Evolutionary conservation across 768 basidiomycete species (phyloP).

Genomic region (Tulasnella sp.): DNA sequence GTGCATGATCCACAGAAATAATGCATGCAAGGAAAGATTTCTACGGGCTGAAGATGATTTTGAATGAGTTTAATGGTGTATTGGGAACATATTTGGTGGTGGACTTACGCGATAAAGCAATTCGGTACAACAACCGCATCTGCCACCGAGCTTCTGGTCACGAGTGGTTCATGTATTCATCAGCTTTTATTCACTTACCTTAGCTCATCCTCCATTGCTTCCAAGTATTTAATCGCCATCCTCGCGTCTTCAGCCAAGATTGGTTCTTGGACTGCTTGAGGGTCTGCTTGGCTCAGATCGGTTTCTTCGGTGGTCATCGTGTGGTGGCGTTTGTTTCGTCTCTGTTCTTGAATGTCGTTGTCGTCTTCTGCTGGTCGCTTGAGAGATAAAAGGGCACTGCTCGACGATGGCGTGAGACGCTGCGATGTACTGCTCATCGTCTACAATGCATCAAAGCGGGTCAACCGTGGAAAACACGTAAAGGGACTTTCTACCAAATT

Average conservation of each 20-base stretch:
- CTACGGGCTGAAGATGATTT: conserved; percentile 42
- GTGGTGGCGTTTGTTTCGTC: too few relatives aligned
- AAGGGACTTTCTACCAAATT: too few relatives aligned
- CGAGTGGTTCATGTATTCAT: conserved; percentile 28
- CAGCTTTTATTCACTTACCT: neutral
- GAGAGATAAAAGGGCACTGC: too few relatives aligned
- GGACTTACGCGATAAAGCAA: conserved; percentile 41
- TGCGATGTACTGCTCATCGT: too few relatives aligned
- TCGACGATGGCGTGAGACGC: too few relatives aligned
- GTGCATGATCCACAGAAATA: conserved; percentile 90
- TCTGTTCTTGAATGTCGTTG: too few relatives aligned
- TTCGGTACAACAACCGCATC: conserved; percentile 76
- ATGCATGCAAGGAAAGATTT: conserved; percentile 76
- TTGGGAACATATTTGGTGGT: neutral
- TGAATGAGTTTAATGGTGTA: neutral
- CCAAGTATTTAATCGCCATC: conserved; percentile 9
- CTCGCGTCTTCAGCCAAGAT: neutral
- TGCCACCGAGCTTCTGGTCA: conserved; percentile 45
- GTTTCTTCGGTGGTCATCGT: too few relatives aligned
- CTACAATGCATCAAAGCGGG: too few relatives aligned
- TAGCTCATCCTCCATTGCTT: conserved; percentile 17
- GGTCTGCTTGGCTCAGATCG: too few relatives aligned
- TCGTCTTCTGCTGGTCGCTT: too few relatives aligned
- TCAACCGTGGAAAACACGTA: too few relatives aligned
- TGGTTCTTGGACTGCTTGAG: neutral